Evolutionary conservation across 768 basidiomycete genomes (phyloP).

Genomic region (Sporobolomyces pararoseus): DNA sequence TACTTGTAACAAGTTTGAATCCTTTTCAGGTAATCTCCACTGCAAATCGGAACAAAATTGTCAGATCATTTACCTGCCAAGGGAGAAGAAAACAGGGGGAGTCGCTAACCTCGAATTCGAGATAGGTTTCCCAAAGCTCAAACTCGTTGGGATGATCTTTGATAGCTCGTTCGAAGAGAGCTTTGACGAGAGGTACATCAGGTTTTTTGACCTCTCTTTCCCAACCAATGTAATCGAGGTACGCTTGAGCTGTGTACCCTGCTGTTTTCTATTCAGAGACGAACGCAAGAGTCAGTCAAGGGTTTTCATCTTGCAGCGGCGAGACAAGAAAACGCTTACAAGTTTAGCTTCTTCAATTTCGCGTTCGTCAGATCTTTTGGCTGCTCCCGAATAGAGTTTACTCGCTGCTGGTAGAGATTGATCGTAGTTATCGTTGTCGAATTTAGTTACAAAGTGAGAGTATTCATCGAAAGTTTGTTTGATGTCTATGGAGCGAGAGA

Average conservation of each 20-base stretch:
- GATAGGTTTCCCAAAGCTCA: slow-evolving; percentile 63
- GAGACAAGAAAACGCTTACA: not conserved
- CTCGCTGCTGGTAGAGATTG: slow-evolving; percentile 69
- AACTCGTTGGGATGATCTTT: slow-evolving; percentile 25
- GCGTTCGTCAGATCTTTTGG: slow-evolving; percentile 21
- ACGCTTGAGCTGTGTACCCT: slow-evolving; percentile 22
- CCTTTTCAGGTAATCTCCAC: slow-evolving; percentile 17
- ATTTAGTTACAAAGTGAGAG: slow-evolving; percentile 79
- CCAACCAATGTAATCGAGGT: slow-evolving; percentile 45
- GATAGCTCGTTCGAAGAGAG: slow-evolving; percentile 42
- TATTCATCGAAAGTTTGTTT: slow-evolving; percentile 80
- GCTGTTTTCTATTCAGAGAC: slow-evolving; percentile 17
- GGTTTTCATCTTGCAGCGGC: not conserved
- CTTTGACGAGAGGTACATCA: slow-evolving; percentile 39
- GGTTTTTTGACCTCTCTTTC: slow-evolving; percentile 45
- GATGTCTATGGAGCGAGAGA: slow-evolving; percentile 55
- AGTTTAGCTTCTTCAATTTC: slow-evolving; percentile 37
- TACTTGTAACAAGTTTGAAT: slow-evolving; percentile 2
- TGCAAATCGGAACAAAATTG: not conserved
- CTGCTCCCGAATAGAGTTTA: slow-evolving; percentile 56
- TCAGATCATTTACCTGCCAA: too few species aligned
- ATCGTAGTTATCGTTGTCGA: slow-evolving; percentile 76
- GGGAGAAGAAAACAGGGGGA: too few species aligned
- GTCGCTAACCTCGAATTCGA: slow-evolving; percentile 71
- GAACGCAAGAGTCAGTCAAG: not conserved